Percentiles rank a stretch among this genome's conserved stretches.
phyloP scores from a whole-genome alignment of 495 filamentous ascomycete genomes.

The Aspergillus homomorphus region DNA sequence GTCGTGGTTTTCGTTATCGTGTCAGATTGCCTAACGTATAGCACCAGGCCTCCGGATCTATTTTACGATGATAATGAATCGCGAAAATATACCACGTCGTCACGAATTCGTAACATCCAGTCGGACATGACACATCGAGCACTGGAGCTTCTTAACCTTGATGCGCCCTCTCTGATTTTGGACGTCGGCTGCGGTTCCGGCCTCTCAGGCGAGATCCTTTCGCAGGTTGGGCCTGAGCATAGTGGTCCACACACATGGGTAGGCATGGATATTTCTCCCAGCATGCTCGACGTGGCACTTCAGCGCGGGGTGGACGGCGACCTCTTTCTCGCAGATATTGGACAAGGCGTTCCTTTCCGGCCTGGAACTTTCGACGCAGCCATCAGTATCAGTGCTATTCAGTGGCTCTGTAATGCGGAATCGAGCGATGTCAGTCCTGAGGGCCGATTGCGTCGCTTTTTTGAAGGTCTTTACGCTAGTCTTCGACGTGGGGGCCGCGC shows the following conservation, averaged over 20 bases:
- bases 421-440: constrained; percentile 74
- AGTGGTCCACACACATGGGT: constrained; percentile 90
- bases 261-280: constrained; percentile 90
- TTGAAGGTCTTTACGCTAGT: constrained; percentile 84
- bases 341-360: constrained; percentile 92
- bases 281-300: constrained; percentile 89
- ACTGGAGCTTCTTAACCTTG: constrained; percentile 80
- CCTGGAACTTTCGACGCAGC: constrained; percentile 92
- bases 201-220: constrained; percentile 89
- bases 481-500: constrained; percentile 82
- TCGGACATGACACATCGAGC: constrained; percentile 90
- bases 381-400: constrained; percentile 88
- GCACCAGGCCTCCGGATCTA: constrained; percentile 77
- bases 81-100: constrained; percentile 95
- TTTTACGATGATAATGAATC: constrained; percentile 96
- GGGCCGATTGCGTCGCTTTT: constrained; percentile 77
- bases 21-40: too few relatives aligned
- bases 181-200: constrained; percentile 95
- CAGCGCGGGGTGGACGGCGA: constrained; percentile 92
- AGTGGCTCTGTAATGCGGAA: constrained; percentile 98
- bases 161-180: constrained; percentile 80
- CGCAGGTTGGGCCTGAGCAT: constrained; percentile 57
- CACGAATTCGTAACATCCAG: constrained; percentile 92
- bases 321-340: constrained; percentile 86
- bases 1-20: too few relatives aligned